phyloP scores from a whole-genome alignment of 306 rosid genomes.

The Prunus padus region DNA sequence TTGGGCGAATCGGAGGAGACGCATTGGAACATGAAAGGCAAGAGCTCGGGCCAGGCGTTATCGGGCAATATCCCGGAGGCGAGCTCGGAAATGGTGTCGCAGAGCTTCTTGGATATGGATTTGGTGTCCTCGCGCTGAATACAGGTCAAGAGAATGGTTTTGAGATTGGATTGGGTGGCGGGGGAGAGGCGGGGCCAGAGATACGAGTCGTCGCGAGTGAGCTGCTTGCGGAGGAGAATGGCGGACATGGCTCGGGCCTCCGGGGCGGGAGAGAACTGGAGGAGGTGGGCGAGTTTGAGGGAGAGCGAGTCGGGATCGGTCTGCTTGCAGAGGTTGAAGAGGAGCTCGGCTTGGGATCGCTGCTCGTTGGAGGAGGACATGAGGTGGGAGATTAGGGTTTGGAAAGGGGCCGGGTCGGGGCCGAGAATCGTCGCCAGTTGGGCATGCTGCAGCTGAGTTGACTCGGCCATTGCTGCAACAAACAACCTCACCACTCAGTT shows the following conservation, averaged over 20 bases:
- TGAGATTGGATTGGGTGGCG: constrained; percentile 62
- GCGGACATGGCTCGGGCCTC: constrained; percentile 98
- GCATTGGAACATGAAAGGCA: constrained; percentile 90
- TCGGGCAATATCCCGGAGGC: constrained; percentile 88
- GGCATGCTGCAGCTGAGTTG: constrained; percentile 80
- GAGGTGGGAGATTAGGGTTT: constrained; percentile 83
- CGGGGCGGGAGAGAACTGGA: constrained; percentile 59
- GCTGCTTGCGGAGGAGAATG: constrained; percentile 90
- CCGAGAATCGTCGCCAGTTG: constrained; percentile 87
- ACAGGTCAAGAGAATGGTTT: constrained; percentile 67
- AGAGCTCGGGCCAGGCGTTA: constrained; percentile 81
- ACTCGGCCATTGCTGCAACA: constrained; percentile 37
- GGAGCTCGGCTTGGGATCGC: constrained; percentile 79
- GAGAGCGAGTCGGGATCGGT: constrained; percentile 81
- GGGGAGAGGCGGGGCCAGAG: constrained; percentile 81
- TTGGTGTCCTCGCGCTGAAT: constrained; percentile 71
- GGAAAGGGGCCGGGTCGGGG: constrained; percentile 71
- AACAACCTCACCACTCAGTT: background rate
- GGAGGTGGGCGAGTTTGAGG: constrained; percentile 81
- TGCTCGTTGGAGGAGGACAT: constrained; percentile 91
- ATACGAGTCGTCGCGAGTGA: constrained; percentile 84
- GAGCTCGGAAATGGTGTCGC: constrained; percentile 93
- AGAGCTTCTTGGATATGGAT: constrained; percentile 76
- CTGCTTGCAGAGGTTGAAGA: constrained; percentile 93
- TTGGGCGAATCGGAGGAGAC: constrained; percentile 78